Evolutionary conservation across 805 yeast species (phyloP).

Genomic region (Metschnikowia picachoensis): DNA sequence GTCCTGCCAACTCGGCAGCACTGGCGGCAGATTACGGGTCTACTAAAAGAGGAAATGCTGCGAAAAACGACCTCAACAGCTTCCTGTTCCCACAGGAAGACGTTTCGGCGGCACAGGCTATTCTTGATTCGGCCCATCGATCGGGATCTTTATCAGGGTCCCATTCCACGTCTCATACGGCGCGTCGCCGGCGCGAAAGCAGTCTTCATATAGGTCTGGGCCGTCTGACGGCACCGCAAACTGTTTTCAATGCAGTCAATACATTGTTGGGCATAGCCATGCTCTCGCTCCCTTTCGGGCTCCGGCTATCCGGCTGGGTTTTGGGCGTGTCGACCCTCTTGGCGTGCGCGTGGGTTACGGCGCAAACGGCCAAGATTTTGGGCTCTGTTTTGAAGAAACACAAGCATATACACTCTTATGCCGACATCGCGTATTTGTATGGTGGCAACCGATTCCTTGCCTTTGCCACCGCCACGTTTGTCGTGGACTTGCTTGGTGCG

Average conservation of each 20-base stretch:
- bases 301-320: constrained; percentile 66
- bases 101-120: too few species aligned
- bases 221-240: constrained; percentile 59
- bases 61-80: constrained; percentile 12
- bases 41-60: neutral
- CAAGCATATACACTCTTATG: constrained; percentile 77
- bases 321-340: constrained; percentile 43
- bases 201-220: constrained; percentile 7
- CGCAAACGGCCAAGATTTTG: constrained; percentile 51
- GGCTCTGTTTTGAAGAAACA: constrained; percentile 78
- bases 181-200: constrained; percentile 24
- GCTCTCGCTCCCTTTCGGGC: constrained; percentile 67
- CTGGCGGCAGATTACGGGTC: too few species aligned
- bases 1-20: neutral
- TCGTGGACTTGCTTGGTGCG: constrained; percentile 59
- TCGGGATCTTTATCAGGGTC: too few species aligned
- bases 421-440: constrained; percentile 84
- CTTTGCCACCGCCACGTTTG: constrained; percentile 46
- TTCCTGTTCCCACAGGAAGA: constrained; percentile 19
- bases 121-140: neutral
- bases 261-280: constrained; percentile 75
- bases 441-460: constrained; percentile 53
- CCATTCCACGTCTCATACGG: neutral
- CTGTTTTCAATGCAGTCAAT: constrained; percentile 73
- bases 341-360: constrained; percentile 46